Conservation (phyloP, 192 early-diverging fungal genomes). For the Coemansia sp. region DNA sequence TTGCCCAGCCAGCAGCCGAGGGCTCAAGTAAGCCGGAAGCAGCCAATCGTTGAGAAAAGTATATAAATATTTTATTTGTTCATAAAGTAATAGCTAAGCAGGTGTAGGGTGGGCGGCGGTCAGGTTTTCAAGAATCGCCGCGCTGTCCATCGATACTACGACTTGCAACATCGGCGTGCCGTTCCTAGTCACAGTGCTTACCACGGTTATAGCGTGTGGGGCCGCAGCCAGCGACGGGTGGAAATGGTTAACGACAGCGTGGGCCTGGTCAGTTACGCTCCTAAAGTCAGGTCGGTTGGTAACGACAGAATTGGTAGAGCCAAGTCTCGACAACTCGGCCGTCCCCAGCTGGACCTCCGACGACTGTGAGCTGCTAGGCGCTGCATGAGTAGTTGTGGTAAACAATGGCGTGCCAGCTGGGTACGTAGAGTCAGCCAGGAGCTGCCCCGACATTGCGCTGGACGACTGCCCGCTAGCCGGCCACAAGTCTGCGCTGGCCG, state of each 20-base stretch:
- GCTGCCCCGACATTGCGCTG: neutral
- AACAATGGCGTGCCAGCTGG: conserved; percentile 46
- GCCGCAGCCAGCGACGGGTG: neutral
- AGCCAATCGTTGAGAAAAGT: neutral
- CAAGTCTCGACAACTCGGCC: neutral
- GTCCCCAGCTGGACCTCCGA: neutral
- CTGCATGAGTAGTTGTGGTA: neutral
- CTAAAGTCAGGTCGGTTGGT: conserved; percentile 38
- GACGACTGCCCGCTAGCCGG: conserved; percentile 4
- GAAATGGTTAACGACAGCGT: conserved; percentile 1
- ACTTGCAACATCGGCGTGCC: conserved; percentile 43
- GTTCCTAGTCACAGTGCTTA: conserved; percentile 31
- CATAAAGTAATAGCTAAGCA: neutral
- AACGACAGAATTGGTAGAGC: neutral
- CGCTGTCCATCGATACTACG: conserved; percentile 31
- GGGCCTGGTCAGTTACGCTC: conserved; percentile 30
- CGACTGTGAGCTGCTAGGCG: neutral
- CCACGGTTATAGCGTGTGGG: conserved; percentile 15
- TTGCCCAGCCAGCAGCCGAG: conserved; percentile 13
- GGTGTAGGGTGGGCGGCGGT: conserved; percentile 17
- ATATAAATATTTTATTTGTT: neutral
- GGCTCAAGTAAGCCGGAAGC: neutral
- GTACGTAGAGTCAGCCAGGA: conserved; percentile 11
- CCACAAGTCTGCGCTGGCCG: conserved; percentile 14
- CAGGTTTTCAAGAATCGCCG: conserved; percentile 17